These are phyloP conservation scores for Mycena sanguinolenta DNA, from an alignment of 768 basidiomycete species.

Conservation along the genomic window DNA sequence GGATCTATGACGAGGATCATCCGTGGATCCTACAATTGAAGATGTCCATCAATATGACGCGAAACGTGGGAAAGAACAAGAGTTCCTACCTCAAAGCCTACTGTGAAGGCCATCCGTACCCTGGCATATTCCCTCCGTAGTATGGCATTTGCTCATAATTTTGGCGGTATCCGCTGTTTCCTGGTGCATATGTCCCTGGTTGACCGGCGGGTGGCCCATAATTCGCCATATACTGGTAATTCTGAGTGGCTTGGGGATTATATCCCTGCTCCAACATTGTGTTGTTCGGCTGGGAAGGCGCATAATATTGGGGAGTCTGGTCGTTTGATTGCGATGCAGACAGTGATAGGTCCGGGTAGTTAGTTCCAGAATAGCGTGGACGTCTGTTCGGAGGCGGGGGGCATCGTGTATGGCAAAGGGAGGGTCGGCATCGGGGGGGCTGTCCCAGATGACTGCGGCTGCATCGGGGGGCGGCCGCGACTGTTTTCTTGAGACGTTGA, in stretches of 20 bases:
- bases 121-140: neutral
- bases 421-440: neutral
- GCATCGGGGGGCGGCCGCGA: neutral
- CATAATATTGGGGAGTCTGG: neutral
- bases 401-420: slow-evolving; percentile 5
- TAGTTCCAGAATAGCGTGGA: neutral
- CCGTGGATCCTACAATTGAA: neutral
- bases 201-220: neutral
- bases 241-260: neutral
- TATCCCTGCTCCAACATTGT: neutral
- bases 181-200: neutral
- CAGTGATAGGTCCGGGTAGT: slow-evolving; percentile 6
- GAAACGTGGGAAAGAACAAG: neutral
- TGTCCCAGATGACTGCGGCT: neutral
- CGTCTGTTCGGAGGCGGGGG: neutral
- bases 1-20: neutral
- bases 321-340: neutral
- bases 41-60: too few species aligned
- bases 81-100: neutral
- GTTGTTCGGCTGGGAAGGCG: neutral
- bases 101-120: neutral
- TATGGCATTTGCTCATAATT: neutral
- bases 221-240: neutral
- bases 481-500: neutral
- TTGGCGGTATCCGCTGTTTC: neutral